Conservation (phyloP, 495 filamentous ascomycete species). For the Filosporella fistucella region DNA sequence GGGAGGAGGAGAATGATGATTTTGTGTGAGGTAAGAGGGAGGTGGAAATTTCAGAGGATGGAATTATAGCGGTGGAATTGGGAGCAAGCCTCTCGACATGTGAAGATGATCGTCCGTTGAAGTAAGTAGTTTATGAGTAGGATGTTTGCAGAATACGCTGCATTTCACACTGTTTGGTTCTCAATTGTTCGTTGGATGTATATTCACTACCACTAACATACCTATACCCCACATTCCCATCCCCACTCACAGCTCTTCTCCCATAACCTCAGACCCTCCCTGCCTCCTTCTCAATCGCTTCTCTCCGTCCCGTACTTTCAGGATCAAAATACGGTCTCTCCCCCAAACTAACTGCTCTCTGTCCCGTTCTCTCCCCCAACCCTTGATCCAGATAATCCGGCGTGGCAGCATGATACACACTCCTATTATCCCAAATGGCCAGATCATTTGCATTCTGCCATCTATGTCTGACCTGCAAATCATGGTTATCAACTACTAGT, state of each 20-base stretch:
- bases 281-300: constrained; percentile 30
- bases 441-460: constrained; percentile 62
- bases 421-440: constrained; percentile 80
- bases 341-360: constrained; percentile 60
- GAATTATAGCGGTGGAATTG: background rate
- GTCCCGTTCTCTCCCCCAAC: constrained; percentile 54
- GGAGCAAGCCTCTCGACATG: background rate
- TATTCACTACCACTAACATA: too few relatives aligned
- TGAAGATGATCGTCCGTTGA: too few relatives aligned
- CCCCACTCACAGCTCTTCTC: too few relatives aligned
- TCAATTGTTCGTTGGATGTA: too few relatives aligned
- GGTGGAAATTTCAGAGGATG: too few relatives aligned
- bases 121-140: too few relatives aligned
- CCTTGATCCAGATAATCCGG: constrained; percentile 42
- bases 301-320: constrained; percentile 50
- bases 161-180: too few relatives aligned
- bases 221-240: too few relatives aligned
- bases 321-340: constrained; percentile 69
- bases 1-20: too few relatives aligned
- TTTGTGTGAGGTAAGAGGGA: too few relatives aligned
- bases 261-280: too few relatives aligned
- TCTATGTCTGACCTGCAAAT: constrained; percentile 65
- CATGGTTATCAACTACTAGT: constrained; percentile 71
- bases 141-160: too few relatives aligned
- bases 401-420: constrained; percentile 66